Base-by-base conservation (phyloP, 1,284 basidiomycete species). In the Macrocystidia cucumis region DNA sequence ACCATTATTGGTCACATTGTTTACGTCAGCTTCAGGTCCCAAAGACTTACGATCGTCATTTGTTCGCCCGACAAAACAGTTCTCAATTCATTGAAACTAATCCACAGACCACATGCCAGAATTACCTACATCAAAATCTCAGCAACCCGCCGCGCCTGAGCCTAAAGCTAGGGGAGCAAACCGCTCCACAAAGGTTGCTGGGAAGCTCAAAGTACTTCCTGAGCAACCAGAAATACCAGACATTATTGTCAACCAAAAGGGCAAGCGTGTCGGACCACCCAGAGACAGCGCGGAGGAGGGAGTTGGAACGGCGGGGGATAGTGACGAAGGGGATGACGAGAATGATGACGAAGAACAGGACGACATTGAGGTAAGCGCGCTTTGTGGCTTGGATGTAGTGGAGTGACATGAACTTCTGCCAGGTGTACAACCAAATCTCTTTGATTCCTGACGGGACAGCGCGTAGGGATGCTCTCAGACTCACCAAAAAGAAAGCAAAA, bases 401-500 rank as follows among this genome's bases (percentile, higher is more conserved):
- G 20, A 24, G 37, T 35, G 12, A 32, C 16, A 33, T 29, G 11
- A 16, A 35, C 24, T 17, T 28, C 23, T 29, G 21, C 21, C 40
- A 90, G 85, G 83, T 88, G 22, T 89, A 93, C 51, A 89, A 89
- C 43, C 89, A 91, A 59, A 79, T 95, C 39, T 84, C 85, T 6
- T 78, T 89, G 32, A 98, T 97, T 40, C 93, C 93, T 2, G 91
- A 91, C 31, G 93, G 93, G 2, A 91, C 90, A 24, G 93, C 93
- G 21, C 74, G 91, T 31, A 72, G 91, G 41, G 92, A 97, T 68
- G 93, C 93, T 1, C 62, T 91, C 41, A 78, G 74, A 40, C 60
- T 97, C 43, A 97, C 92, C 0, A 93, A 95, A 62, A 90, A 87
- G 58, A 93, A 93, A 52, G 91, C 92, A 22, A 91, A 92, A 47